Base-by-base conservation (phyloP, 208 protist species). In the Wallacemonas sp. region DNA sequence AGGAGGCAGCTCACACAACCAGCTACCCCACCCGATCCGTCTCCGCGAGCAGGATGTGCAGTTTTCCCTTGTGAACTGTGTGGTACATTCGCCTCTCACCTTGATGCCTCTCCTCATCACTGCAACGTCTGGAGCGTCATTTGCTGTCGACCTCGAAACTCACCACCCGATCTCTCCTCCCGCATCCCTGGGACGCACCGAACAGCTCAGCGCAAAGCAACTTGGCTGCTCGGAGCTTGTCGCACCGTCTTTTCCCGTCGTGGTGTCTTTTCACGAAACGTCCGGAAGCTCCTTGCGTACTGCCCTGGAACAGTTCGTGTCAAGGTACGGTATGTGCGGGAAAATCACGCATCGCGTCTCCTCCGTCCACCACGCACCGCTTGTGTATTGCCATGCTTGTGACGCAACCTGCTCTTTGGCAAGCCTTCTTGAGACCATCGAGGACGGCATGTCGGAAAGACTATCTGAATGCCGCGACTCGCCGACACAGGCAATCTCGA, bases 371-470 rank as follows among this genome's bases (percentile, higher is more conserved):
- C 39, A 59, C 22, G n/a, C 26, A 3, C 52, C 52, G 39, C 31
- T 59, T 5, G 29, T 59, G 14, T 59, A 59, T 29, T 59, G 52
- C 31, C 52, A 59, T 18, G 32, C 52, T 25, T 44, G 31, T 29
- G 52, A 44, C n/a, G 18, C 10, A 20, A 23, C 8, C 12, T 22
- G 8, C 20, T 39, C 31, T 4, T 23, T n/a, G 18, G 29, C 52
- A 31, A n/a, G 22, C 28, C 1, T 59, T n/a, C 29, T 42, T 18
- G 52, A 59, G 20, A 3, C 22, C 5, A 59, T 59, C 28, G 52
- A 59, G 31, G 52, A 59, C 18, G 52, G 52, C n/a, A 59, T 59
- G 52, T 41, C 26, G 14, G 52, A 59, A 32, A 33, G 10, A 14
- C 20, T 55, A 14, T 7, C 12, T 23, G 20, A 12, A 12, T 18